Evolutionary conservation across 306 rosid species (phyloP), one percentile per base, ranked within the genome.

Genomic region (Castanospermum australe): DNA sequence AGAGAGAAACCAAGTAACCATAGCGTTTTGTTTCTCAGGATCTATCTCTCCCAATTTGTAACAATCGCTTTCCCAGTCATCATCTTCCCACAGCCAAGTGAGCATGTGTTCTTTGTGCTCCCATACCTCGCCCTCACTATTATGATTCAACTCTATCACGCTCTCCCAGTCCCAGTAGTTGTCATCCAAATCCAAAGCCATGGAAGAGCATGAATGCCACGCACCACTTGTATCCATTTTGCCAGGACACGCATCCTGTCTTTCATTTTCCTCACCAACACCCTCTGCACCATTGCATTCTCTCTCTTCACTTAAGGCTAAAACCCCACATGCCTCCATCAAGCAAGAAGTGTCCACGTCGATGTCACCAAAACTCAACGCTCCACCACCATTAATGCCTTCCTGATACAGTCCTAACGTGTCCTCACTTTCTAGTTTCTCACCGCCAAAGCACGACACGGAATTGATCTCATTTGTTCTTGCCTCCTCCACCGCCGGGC

Each of bases 1-100:
- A 50, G 93, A 89, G 13, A 90, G 88, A 63, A 92, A 79, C 91
- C 92, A 86, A 60, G 87, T 84, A 24, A 85, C 56, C 45, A 86
- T 41, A 0, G 84, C 92, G 39, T 84, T 81, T 39, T 84, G 89
- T n/a, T 57, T 82, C 4, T 84, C 77, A 14, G 64, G 24, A 81
- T 83, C 87, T 5, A 71, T 51, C 74, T 84, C 80, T 39, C 28
- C 86, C 50, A 76, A 57, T 0, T 76, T 50, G n/a, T 72, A 65
- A 84, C 17, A 22, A 41, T 63, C 78, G 1, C 62, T 66, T 75
- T 83, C 89, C 87, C 48, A 77, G 33, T 85, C 82, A 78, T 86
- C 88, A 3, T 79, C 90, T 9, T 82, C 81, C 89, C 86, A 87
- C 10, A 89, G 62, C 90, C 83, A 84, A 4, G 85, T 67, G 4